These are phyloP conservation scores for Sordariomycetes sp. DNA, from an alignment of 2,329 filamentous ascomycete species.

Conservation along the genomic window DNA sequence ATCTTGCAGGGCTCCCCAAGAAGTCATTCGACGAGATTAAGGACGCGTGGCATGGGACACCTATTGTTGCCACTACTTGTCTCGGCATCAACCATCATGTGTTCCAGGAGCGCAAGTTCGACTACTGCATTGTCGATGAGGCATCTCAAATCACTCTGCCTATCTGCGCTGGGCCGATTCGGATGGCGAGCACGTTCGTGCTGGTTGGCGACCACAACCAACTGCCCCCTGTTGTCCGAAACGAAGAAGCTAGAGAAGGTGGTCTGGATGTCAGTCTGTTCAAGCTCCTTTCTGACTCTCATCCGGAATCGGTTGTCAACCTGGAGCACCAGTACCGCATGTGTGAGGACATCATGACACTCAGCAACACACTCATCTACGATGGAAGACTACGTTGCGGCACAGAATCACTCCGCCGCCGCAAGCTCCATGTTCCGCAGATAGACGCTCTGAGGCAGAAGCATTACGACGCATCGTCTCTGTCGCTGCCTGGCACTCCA, in stretches of 20 bases:
- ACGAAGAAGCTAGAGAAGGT: conserved; percentile 75
- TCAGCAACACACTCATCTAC: conserved; percentile 92
- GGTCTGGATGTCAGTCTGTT: conserved; percentile 91
- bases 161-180: conserved; percentile 86
- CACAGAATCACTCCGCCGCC: conserved; percentile 62
- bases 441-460: conserved; percentile 49
- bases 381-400: conserved; percentile 85
- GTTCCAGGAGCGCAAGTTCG: conserved; percentile 82
- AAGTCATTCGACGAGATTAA: conserved; percentile 75
- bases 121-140: conserved; percentile 98
- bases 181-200: conserved; percentile 87
- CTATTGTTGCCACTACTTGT: conserved; percentile 90
- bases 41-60: conserved; percentile 73
- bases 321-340: conserved; percentile 96
- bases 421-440: conserved; percentile 59
- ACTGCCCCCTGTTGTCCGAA: conserved; percentile 86
- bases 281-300: conserved; percentile 81
- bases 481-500: conserved; percentile 29
- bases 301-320: conserved; percentile 81
- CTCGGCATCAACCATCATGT: conserved; percentile 83
- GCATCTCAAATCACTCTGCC: conserved; percentile 95
- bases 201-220: conserved; percentile 96
- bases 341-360: conserved; percentile 92
- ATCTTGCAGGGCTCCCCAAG: conserved; percentile 65
- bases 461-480: conserved; percentile 45